Evolutionary conservation across 352 stramenopile species (phyloP), one percentile per base, ranked within the genome.

Genomic region (Elongisporangium anandrum): DNA sequence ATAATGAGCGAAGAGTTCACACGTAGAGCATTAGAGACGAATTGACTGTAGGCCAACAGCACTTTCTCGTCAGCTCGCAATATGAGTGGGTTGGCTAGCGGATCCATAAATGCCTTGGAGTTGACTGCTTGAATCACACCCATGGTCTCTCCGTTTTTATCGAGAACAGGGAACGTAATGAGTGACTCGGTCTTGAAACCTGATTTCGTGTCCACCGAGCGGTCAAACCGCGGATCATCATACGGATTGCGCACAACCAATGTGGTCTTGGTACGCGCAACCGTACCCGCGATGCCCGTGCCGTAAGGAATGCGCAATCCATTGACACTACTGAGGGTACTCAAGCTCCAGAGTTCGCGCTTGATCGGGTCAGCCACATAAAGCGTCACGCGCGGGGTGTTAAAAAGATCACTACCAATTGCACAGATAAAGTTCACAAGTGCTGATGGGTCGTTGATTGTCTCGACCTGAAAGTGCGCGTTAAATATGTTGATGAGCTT

Each of bases 101-200:
- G 58, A 29, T 79, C 65, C 29, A 85, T 65, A 50, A 85, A 86
- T 29, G 75, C 64, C 13, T 61, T 59, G 20, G 81, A 77, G 57
- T 92, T 90, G 17, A 90, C 67, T 0, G 79, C 76, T 59, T 87
- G 76, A 19, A 87, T 68, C 23, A 92, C 83, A 20, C 79, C 83
- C 5, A 92, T 62, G 2, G 77, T 88, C 65, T 87, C 79, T 8
- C 77, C 79, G 19, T 83, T 81, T 39, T 77, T 80, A 49, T 90
- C 71, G 15, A 88, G 56, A 12, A 96, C 75, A 1, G 86, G 83
- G 12, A 94, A 80, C 12, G 78, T 88, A 19, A 95, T 61, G 15
- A 92, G 59, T 26, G 76, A 90, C 47, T 91, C 77, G 0, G 88
- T 95, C 55, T 87, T 87, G 73, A 92, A 96, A 34, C 85, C 83